Base-by-base conservation (phyloP, 208 protist genomes). In the Acanthamoeba healyi region DNA sequence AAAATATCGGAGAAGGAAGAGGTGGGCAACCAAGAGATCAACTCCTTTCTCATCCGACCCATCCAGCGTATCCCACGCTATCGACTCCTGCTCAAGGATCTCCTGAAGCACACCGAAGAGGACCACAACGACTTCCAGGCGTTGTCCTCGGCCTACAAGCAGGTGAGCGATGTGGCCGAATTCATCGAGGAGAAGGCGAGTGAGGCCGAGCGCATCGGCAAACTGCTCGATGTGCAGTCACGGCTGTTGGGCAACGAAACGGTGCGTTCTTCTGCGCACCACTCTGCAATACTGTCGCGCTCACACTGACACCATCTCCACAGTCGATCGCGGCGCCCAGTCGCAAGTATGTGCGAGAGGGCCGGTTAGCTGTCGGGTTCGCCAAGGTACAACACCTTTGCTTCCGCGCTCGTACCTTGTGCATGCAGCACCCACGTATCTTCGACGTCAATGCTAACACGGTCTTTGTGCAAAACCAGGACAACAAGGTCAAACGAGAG, bases 141-240 rank as follows among this genome's bases (percentile, higher is more conserved):
- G 12, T 38, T 90, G 24, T 58, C 51, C 32, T 56, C 44, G 14
- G 88, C 88, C 24, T 72, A 36, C 17, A 56, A 81, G 46, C 54
- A 93, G 49, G 44, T 93, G 17, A 93, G 63, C 29, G 88, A 34
- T 65, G 42, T 9, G 42, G 56, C 32, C 81, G 10, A 89, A 63
- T 38, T 34, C 29, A 24, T 87, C 29, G 88, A 93, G 32, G 44
- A 93, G 40, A 72, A 79, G 88, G 32, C 61, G 26, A 56, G 22
- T 24, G 88, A 93, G 65, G 88, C 88, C 32, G 88, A 93, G 67
- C 32, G 44, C 40, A 93, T 93, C 40, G 44, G 40, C 36, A 93
- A 93, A 54, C 34, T 93, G 61, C 40, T 72, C 24, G 88, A 93
- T 24, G 44, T 93, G 1, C 88, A 93, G 65, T 51, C 63, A 2